These are phyloP conservation scores for Xylaria sp. DNA, from an alignment of 2,329 filamentous ascomycete genomes.

Conservation along the genomic window DNA sequence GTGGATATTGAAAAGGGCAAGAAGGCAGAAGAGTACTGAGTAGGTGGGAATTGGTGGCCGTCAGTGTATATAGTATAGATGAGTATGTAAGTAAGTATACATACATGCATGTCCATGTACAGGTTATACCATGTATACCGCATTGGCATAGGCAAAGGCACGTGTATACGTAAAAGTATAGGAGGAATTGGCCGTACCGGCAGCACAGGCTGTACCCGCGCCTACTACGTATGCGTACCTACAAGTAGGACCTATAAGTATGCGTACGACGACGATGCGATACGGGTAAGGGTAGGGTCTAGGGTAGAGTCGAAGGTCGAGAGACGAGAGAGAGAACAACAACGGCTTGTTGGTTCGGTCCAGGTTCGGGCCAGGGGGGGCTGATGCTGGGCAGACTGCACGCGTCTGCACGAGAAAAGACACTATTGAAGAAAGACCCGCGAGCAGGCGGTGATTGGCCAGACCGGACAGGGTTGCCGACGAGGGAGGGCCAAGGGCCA, in stretches of 20 bases:
- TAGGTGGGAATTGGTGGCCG: background rate
- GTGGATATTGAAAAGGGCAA: slow-evolving; percentile 7
- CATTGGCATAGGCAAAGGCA: background rate
- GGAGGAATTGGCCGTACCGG: background rate
- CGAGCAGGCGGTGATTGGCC: slow-evolving; percentile 24
- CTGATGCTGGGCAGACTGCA: slow-evolving; percentile 28
- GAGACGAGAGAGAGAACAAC: background rate
- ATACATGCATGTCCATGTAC: background rate
- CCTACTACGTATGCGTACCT: no score
- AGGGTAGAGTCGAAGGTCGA: no score
- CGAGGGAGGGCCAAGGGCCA: slow-evolving; percentile 19
- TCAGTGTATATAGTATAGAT: slow-evolving; percentile 4
- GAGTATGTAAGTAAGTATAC: background rate
- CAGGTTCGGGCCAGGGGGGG: slow-evolving; percentile 15
- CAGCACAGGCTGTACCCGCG: background rate
- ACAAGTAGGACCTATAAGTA: no score
- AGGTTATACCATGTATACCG: no score
- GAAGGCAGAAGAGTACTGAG: background rate
- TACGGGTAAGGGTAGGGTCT: no score
- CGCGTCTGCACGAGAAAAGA: slow-evolving; percentile 25
- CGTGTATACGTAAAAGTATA: background rate
- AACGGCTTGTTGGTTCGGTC: slow-evolving; percentile 28
- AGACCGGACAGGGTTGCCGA: slow-evolving; percentile 17
- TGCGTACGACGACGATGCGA: background rate
- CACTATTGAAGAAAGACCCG: slow-evolving; percentile 33